phyloP scores from a whole-genome alignment of 1,284 basidiomycete species.

The Boletus albobrunnescens region DNA sequence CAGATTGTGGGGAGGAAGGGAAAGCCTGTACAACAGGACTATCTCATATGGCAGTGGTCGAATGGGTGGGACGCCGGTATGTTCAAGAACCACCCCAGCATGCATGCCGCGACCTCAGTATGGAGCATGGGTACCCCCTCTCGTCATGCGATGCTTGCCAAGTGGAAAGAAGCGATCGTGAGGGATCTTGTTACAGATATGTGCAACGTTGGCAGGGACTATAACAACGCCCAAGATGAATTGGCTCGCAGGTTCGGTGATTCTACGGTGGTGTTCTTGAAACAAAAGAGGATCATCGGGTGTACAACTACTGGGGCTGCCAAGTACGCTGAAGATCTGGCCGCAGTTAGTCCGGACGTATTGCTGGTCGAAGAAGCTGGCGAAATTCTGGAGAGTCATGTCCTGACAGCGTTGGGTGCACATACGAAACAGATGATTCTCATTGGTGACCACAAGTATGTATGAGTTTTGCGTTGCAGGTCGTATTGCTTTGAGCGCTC shows the following conservation, averaged over 20 bases:
- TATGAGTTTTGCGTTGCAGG: not conserved
- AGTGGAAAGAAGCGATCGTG: constrained; percentile 44
- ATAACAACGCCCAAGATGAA: constrained; percentile 40
- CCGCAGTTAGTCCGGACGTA: constrained; percentile 44
- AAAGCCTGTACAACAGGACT: constrained; percentile 33
- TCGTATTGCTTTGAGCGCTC: not conserved
- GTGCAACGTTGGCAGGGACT: constrained; percentile 36
- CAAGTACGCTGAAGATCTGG: constrained; percentile 48
- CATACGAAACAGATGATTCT: constrained; percentile 52
- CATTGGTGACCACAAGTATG: constrained; percentile 69
- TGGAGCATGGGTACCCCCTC: constrained; percentile 42
- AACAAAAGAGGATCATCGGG: constrained; percentile 55
- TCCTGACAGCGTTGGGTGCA: constrained; percentile 52
- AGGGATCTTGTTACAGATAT: constrained; percentile 38
- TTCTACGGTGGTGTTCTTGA: constrained; percentile 37
- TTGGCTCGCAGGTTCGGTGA: constrained; percentile 39
- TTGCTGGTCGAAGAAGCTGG: constrained; percentile 67
- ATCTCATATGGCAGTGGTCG: constrained; percentile 49
- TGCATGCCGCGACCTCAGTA: constrained; percentile 30
- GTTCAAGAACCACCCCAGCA: constrained; percentile 30
- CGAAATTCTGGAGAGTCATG: constrained; percentile 64
- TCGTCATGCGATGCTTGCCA: constrained; percentile 32
- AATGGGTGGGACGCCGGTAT: constrained; percentile 42
- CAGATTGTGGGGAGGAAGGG: constrained; percentile 38
- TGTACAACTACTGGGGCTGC: constrained; percentile 68